Conservation (phyloP, 1,284 basidiomycete genomes). For the Rhodotorula sp. region DNA sequence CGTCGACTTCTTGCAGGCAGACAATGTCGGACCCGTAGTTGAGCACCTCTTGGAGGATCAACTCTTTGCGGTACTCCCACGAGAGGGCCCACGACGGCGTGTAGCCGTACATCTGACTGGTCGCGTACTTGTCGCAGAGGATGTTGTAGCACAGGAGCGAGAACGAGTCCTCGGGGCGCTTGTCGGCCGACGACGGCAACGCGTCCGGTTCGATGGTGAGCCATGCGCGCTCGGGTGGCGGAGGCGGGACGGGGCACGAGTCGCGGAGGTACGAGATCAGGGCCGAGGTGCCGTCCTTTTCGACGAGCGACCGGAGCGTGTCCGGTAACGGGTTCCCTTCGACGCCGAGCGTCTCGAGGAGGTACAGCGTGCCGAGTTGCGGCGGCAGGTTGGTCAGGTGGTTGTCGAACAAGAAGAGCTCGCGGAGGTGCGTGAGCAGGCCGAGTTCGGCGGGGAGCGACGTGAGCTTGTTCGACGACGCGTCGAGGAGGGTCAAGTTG, state of each 20-base stretch:
- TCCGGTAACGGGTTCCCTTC: slow-evolving; percentile 93
- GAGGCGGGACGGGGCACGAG: slow-evolving; percentile 73
- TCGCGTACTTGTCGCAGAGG: slow-evolving; percentile 88
- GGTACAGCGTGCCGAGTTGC: slow-evolving; percentile 87
- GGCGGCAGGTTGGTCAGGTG: slow-evolving; percentile 77
- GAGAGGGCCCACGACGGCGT: slow-evolving; percentile 93
- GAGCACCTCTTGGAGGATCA: slow-evolving; percentile 83
- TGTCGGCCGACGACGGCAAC: slow-evolving; percentile 28
- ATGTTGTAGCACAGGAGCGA: slow-evolving; percentile 91
- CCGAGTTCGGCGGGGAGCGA: slow-evolving; percentile 85
- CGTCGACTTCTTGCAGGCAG: slow-evolving; percentile 89
- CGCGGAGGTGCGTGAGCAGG: slow-evolving; percentile 84
- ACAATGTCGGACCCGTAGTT: slow-evolving; percentile 84
- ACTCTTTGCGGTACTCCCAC: slow-evolving; percentile 92
- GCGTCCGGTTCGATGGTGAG: slow-evolving; percentile 58
- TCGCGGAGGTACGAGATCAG: slow-evolving; percentile 87
- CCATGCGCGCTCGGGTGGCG: slow-evolving; percentile 84
- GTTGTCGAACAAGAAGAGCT: slow-evolving; percentile 96
- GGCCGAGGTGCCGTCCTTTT: slow-evolving; percentile 87
- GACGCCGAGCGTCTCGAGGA: slow-evolving; percentile 88
- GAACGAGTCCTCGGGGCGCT: slow-evolving; percentile 61
- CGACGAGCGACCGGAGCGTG: slow-evolving; percentile 72
- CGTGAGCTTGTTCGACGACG: slow-evolving; percentile 83
- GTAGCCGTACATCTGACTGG: slow-evolving; percentile 89
- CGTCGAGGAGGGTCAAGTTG: slow-evolving; percentile 86